phyloP scores from a whole-genome alignment of 257 asterid genomes.

The Lithospermum erythrorhizon region DNA sequence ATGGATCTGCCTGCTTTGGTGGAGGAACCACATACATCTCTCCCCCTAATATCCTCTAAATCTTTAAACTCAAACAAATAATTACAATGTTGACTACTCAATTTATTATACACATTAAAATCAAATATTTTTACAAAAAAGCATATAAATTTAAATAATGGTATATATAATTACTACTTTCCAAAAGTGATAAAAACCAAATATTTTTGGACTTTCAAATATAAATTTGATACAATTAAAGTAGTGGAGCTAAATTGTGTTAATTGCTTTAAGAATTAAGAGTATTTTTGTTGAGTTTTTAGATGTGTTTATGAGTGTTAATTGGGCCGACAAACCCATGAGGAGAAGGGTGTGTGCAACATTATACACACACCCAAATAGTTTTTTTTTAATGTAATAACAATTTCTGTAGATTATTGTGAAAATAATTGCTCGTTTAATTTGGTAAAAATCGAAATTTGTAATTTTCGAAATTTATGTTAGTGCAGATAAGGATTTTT shows the following conservation, averaged over 20 bases:
- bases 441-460: too few species aligned
- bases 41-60: constrained; percentile 6
- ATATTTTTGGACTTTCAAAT: too few species aligned
- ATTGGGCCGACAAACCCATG: constrained; percentile 43
- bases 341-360: constrained; percentile 35
- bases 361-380: too few species aligned
- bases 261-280: not conserved
- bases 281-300: constrained; percentile 2
- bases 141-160: not conserved
- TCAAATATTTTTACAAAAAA: not conserved
- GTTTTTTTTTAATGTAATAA: too few species aligned
- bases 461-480: too few species aligned
- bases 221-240: too few species aligned
- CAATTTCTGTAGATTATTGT: too few species aligned
- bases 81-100: constrained; percentile 17
- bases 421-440: too few species aligned
- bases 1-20: constrained; percentile 62
- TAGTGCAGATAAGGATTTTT: too few species aligned
- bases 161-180: too few species aligned
- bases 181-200: too few species aligned
- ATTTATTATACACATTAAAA: not conserved
- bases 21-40: constrained; percentile 86
- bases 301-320: constrained; percentile 6
- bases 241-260: not conserved
- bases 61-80: constrained; percentile 17